phyloP scores from a whole-genome alignment of 768 basidiomycete genomes.

The Grammothele lineata region DNA sequence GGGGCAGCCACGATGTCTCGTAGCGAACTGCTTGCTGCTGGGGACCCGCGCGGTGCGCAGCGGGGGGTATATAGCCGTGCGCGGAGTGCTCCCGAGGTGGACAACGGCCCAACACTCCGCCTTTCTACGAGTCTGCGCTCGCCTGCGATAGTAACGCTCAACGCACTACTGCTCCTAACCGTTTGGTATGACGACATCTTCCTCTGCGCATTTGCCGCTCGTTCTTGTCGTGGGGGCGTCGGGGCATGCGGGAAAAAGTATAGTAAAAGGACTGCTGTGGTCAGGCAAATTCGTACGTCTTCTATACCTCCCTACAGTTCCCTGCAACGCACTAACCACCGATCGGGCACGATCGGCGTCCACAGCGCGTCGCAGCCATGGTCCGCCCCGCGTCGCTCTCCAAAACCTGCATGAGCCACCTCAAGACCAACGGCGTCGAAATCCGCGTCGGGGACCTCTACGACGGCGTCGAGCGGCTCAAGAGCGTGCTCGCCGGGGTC shows the following conservation, averaged over 20 bases:
- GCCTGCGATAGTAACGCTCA: no score
- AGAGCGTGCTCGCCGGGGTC: conserved; percentile 13
- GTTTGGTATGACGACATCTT: no score
- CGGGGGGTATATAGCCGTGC: no score
- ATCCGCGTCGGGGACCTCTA: conserved; percentile 1
- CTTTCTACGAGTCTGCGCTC: no score
- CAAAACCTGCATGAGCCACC: conserved; percentile 11
- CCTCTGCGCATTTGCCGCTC: not conserved
- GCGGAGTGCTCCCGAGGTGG: no score
- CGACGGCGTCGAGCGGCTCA: conserved; percentile 16
- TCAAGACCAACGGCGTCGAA: conserved; percentile 6
- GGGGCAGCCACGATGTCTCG: no score
- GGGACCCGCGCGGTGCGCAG: no score
- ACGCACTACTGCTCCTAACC: no score
- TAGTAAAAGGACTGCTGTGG: not conserved
- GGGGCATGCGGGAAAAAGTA: not conserved
- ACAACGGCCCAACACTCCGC: no score
- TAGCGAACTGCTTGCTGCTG: no score
- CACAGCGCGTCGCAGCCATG: conserved; percentile 11
- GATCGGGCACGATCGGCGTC: not conserved
- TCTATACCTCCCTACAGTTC: not conserved
- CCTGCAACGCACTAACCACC: not conserved
- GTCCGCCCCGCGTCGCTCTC: conserved; percentile 12
- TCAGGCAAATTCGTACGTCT: not conserved
- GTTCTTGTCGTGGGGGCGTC: not conserved